phyloP scores from a whole-genome alignment of 2,329 filamentous ascomycete species.

The Dendrostoma leiphaemia region DNA sequence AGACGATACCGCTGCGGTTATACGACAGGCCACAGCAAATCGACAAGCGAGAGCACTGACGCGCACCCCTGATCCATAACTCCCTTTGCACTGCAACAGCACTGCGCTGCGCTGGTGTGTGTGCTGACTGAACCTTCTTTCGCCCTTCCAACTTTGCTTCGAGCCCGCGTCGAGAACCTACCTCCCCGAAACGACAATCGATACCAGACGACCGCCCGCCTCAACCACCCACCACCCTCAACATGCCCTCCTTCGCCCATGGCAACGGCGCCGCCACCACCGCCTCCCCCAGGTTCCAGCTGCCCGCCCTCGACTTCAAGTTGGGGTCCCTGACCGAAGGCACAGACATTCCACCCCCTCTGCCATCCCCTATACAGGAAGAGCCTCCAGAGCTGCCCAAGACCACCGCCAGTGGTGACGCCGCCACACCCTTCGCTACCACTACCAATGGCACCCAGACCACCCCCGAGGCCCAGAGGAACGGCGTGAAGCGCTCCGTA shows the following conservation, averaged over 20 bases:
- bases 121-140: neutral
- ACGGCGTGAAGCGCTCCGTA: slow-evolving; percentile 47
- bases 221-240: neutral
- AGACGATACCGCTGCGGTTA: no score
- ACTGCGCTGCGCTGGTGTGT: no score
- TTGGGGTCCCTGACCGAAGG: slow-evolving; percentile 60
- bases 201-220: neutral
- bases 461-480: slow-evolving; percentile 26
- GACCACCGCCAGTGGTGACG: slow-evolving; percentile 19
- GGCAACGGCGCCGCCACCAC: slow-evolving; percentile 9
- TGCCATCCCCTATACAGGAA: slow-evolving; percentile 52
- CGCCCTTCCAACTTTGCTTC: neutral
- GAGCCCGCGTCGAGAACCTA: neutral
- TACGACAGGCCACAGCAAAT: no score
- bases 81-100: no score
- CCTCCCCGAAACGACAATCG: neutral
- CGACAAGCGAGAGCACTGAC: no score
- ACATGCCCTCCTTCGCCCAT: slow-evolving; percentile 29
- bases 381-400: slow-evolving; percentile 41
- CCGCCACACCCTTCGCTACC: slow-evolving; percentile 20
- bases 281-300: slow-evolving; percentile 41
- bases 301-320: slow-evolving; percentile 57
- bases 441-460: slow-evolving; percentile 40
- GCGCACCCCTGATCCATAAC: no score
- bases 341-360: slow-evolving; percentile 58